These are phyloP conservation scores for Postia placenta DNA, from an alignment of 768 basidiomycete species.

Conservation along the genomic window DNA sequence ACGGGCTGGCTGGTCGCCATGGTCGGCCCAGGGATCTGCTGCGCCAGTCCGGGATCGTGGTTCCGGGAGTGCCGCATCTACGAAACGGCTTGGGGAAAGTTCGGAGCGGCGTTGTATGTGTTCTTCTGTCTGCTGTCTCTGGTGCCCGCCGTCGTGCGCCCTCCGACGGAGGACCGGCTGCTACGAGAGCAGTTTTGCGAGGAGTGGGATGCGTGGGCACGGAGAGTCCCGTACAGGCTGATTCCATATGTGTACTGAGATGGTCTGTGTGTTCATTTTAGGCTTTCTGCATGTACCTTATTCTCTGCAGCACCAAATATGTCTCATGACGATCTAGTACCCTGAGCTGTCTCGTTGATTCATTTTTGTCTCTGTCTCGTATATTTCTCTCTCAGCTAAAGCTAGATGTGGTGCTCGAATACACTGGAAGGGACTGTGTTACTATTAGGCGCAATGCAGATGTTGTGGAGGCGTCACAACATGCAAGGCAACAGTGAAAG, in stretches of 20 bases:
- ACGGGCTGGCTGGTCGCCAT: background rate
- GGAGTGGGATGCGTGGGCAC: constrained; percentile 13
- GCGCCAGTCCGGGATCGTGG: constrained; percentile 3
- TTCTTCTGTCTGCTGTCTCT: background rate
- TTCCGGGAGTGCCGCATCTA: constrained; percentile 6
- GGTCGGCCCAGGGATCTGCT: background rate
- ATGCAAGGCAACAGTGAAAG: no score
- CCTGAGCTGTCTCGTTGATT: no score
- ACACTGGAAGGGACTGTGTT: background rate
- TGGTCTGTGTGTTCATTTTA: background rate
- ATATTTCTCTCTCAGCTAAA: background rate
- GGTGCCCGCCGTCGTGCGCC: background rate
- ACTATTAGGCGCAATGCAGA: no score
- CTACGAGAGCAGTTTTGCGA: constrained; percentile 11
- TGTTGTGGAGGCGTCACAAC: no score
- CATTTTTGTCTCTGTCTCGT: no score
- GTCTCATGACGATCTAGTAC: no score
- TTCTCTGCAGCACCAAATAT: no score
- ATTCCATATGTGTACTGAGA: constrained; percentile 10
- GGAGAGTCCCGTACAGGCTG: constrained; percentile 6
- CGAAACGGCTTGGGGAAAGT: constrained; percentile 3
- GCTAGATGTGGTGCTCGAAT: background rate
- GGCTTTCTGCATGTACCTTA: no score
- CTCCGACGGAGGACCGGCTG: constrained; percentile 6
- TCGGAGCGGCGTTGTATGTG: background rate